phyloP scores from a whole-genome alignment of 208 protist genomes.

The Leishmania gerbilli region DNA sequence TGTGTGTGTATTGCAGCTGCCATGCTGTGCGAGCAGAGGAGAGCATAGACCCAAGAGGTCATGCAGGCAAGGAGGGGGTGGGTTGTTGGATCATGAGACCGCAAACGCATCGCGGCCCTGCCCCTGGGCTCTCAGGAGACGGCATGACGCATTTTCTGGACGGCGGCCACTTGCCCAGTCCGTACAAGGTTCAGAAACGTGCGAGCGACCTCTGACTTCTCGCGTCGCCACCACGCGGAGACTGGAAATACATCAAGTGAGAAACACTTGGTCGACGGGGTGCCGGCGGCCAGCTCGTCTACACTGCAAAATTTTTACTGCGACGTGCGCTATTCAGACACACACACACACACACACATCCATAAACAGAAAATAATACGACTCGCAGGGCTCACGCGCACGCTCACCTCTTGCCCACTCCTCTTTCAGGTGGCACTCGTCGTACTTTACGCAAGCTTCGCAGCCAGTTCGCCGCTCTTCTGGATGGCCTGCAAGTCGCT shows the following conservation, averaged over 20 bases:
- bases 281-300: neutral
- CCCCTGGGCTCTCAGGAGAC: neutral
- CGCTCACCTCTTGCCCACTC: neutral
- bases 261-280: neutral
- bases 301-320: neutral
- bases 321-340: neutral
- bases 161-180: neutral
- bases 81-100: no score
- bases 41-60: neutral
- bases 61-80: neutral
- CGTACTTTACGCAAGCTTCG: slow-evolving; percentile 38
- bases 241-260: no score
- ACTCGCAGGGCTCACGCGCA: neutral
- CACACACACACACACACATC: neutral
- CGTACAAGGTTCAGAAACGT: no score
- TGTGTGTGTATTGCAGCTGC: neutral
- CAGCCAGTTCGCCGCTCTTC: slow-evolving; percentile 48
- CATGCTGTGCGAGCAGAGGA: neutral
- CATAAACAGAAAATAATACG: neutral
- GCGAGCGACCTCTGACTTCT: no score
- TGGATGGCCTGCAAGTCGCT: slow-evolving; percentile 47
- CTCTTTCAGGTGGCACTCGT: neutral
- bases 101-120: neutral
- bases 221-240: no score
- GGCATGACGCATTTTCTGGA: no score